Evolutionary conservation across 2,329 filamentous ascomycete genomes (phyloP).

Genomic region (Zymoseptoria crescenta): DNA sequence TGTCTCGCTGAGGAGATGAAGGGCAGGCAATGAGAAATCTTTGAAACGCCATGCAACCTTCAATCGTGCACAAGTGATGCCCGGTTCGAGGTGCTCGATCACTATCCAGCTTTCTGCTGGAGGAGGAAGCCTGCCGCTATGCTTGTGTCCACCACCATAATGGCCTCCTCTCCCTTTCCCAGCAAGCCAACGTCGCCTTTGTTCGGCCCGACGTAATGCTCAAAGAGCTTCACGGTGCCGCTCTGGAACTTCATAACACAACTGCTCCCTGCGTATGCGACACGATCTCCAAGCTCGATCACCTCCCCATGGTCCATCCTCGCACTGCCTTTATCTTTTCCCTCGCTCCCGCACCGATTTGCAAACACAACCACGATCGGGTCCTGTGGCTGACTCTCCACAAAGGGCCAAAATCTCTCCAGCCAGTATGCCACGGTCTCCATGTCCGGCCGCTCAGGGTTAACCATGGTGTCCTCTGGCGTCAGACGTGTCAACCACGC

Average conservation of each 20-base stretch:
- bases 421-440: conserved; percentile 72
- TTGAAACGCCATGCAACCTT: conserved; percentile 7
- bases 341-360: conserved; percentile 62
- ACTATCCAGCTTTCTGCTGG: conserved; percentile 16
- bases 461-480: conserved; percentile 42
- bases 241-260: conserved; percentile 58
- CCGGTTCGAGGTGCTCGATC: neutral
- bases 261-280: conserved; percentile 66
- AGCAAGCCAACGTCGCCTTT: conserved; percentile 40
- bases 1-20: conserved; percentile 13
- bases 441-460: conserved; percentile 54
- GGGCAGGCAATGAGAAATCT: conserved; percentile 19
- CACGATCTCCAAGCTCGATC: conserved; percentile 30
- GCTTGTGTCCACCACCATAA: conserved; percentile 60
- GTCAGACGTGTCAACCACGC: conserved; percentile 61
- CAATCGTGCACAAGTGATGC: neutral
- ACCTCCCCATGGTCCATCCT: conserved; percentile 25
- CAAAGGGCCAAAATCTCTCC: conserved; percentile 56
- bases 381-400: conserved; percentile 33
- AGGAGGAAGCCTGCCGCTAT: conserved; percentile 27
- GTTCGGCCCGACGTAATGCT: conserved; percentile 38
- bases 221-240: conserved; percentile 57
- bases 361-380: conserved; percentile 63
- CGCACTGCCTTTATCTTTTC: conserved; percentile 14
- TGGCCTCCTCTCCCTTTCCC: conserved; percentile 60